Evolutionary conservation across 2,329 filamentous ascomycete genomes (phyloP).

Genomic region (Nothophaeocryptopus gaeumannii): DNA sequence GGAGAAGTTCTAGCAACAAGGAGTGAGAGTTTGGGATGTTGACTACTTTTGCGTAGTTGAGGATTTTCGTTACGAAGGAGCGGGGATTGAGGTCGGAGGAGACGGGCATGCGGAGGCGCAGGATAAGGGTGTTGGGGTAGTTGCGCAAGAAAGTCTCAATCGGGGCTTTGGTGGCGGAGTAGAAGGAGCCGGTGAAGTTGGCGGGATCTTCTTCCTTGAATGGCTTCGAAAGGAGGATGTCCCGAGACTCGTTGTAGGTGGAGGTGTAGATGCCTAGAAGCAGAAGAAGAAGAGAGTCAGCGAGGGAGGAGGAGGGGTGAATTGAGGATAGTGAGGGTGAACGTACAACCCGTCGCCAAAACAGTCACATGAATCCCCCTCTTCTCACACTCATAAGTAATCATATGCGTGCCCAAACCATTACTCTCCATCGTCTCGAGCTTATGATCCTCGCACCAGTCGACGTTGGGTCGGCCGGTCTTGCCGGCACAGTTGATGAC

Average conservation of each 20-base stretch:
- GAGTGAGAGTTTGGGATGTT: conserved; percentile 68
- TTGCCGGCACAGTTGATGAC: conserved; percentile 65
- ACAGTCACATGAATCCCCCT: conserved; percentile 62
- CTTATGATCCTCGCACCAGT: conserved; percentile 70
- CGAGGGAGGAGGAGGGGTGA: neutral
- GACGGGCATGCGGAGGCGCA: conserved; percentile 67
- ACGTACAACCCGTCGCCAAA: conserved; percentile 63
- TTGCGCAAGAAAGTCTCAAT: conserved; percentile 65
- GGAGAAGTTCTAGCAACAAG: conserved; percentile 63
- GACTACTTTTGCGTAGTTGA: conserved; percentile 62
- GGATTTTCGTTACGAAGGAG: conserved; percentile 69
- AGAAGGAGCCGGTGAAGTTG: conserved; percentile 67
- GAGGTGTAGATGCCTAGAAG: conserved; percentile 29
- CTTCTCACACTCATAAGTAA: conserved; percentile 60
- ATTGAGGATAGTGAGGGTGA: neutral
- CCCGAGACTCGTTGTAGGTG: conserved; percentile 40
- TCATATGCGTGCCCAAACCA: conserved; percentile 62
- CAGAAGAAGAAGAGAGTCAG: neutral
- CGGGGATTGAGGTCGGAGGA: conserved; percentile 64
- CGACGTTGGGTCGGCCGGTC: conserved; percentile 66
- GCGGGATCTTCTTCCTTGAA: conserved; percentile 61
- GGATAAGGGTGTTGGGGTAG: conserved; percentile 61
- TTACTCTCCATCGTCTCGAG: conserved; percentile 66
- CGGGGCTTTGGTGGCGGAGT: conserved; percentile 64
- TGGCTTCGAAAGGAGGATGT: conserved; percentile 59